These are phyloP conservation scores for Colletotrichum lindemuthianum DNA, from an alignment of 2,329 filamentous ascomycete species.

Conservation along the genomic window DNA sequence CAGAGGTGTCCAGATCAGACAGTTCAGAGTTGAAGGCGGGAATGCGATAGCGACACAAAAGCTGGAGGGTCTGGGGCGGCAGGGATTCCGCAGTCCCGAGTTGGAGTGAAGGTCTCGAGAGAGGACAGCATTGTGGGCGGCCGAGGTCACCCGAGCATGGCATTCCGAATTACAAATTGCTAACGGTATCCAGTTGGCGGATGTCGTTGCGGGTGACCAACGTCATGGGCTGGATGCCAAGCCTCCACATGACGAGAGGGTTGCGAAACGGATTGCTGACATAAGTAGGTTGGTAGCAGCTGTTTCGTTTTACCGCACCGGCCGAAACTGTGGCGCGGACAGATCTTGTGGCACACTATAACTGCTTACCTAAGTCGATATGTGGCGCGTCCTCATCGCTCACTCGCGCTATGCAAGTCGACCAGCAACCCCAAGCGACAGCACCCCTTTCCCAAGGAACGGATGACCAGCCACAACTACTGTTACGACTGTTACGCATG, in stretches of 20 bases:
- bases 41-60: not conserved
- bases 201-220: slow-evolving; percentile 8
- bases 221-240: slow-evolving; percentile 24
- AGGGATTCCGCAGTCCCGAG: slow-evolving; percentile 4
- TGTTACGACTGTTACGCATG: too few relatives aligned
- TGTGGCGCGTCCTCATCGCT: too few relatives aligned
- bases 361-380: too few relatives aligned
- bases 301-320: not conserved
- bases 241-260: slow-evolving; percentile 24
- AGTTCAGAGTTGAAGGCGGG: not conserved
- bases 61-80: slow-evolving; percentile 8
- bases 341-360: rapidly evolving
- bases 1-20: slow-evolving; percentile 9
- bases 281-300: not conserved
- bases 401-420: too few relatives aligned
- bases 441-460: too few relatives aligned
- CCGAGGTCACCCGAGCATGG: not conserved
- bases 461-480: too few relatives aligned
- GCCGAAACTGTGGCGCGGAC: too few relatives aligned
- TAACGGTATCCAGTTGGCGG: slow-evolving; percentile 13
- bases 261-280: slow-evolving; percentile 10
- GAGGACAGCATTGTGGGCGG: not conserved
- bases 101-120: not conserved
- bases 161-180: slow-evolving; percentile 11
- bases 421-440: too few relatives aligned